Evolutionary conservation across 257 asterid genomes (phyloP).

Genomic region (Scutellaria barbata): DNA sequence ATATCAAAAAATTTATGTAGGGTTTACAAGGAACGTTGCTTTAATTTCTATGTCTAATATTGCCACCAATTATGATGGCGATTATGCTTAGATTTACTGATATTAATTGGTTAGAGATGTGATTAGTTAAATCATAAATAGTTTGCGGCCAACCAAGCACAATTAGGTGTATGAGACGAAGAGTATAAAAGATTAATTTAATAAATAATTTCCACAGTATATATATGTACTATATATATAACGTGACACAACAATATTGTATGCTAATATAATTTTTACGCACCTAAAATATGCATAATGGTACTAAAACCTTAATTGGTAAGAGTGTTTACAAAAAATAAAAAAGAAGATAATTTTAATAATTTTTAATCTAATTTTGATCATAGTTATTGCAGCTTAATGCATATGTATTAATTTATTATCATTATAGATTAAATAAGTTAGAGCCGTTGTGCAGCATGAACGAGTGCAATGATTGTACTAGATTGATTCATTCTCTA

Average conservation of each 20-base stretch:
- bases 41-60: background rate
- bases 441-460: slow-evolving; percentile 4
- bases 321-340: no score
- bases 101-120: slow-evolving; percentile 1
- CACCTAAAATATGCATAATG: no score
- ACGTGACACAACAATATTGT: no score
- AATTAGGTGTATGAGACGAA: background rate
- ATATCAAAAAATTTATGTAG: background rate
- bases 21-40: background rate
- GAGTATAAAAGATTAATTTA: no score
- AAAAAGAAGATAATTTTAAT: no score
- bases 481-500: slow-evolving; percentile 7
- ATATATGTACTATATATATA: no score
- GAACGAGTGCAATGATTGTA: slow-evolving; percentile 26
- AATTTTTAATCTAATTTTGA: no score
- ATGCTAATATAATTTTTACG: no score
- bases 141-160: slow-evolving; percentile 36
- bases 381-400: no score
- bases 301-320: no score
- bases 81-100: background rate
- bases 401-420: background rate
- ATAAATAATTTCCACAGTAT: no score
- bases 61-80: slow-evolving; percentile 29
- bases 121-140: slow-evolving; percentile 9
- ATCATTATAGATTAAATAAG: background rate